Percentiles rank a stretch among this genome's conserved stretches.
These are phyloP conservation scores for Oryza officinalis DNA, from an alignment of 176 grass and related monocot species.

Conservation along the genomic window DNA sequence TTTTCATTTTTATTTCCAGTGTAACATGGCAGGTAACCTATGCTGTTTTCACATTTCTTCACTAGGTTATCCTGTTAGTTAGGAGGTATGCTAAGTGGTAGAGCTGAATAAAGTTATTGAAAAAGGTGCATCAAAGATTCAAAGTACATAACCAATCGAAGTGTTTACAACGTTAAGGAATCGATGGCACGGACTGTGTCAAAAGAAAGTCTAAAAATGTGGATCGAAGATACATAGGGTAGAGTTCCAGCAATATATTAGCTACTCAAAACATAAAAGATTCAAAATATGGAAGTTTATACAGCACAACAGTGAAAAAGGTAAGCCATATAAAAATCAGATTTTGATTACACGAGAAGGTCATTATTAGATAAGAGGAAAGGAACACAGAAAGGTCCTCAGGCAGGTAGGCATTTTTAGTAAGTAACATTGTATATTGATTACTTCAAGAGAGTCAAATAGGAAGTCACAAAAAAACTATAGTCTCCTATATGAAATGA, in stretches of 20 bases:
- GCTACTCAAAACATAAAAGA: constrained; percentile 14
- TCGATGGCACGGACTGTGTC: neutral
- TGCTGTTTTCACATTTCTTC: constrained; percentile 1
- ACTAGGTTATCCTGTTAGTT: constrained; percentile 12
- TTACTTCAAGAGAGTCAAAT: constrained; percentile 1
- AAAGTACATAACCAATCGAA: neutral
- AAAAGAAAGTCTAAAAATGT: neutral
- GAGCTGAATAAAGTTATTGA: constrained; percentile 22
- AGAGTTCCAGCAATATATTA: constrained; percentile 15
- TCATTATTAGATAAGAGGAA: neutral
- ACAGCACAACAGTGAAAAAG: neutral
- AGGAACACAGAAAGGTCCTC: constrained; percentile 13
- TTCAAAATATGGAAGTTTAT: constrained; percentile 14
- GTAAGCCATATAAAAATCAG: neutral
- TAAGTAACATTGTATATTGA: constrained; percentile 17
- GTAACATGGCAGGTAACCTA: constrained; percentile 1
- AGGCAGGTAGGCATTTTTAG: constrained; percentile 11
- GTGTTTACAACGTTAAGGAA: constrained; percentile 5
- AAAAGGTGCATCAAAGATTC: neutral
- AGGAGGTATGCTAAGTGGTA: neutral
- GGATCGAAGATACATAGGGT: neutral
- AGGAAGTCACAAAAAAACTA: neutral
- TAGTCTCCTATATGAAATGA: constrained; percentile 8
- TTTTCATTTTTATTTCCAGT: too few species aligned
- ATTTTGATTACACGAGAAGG: neutral